These are phyloP conservation scores for Phellinidium pouzarii DNA, from an alignment of 1,284 basidiomycete genomes.

Conservation along the genomic window DNA sequence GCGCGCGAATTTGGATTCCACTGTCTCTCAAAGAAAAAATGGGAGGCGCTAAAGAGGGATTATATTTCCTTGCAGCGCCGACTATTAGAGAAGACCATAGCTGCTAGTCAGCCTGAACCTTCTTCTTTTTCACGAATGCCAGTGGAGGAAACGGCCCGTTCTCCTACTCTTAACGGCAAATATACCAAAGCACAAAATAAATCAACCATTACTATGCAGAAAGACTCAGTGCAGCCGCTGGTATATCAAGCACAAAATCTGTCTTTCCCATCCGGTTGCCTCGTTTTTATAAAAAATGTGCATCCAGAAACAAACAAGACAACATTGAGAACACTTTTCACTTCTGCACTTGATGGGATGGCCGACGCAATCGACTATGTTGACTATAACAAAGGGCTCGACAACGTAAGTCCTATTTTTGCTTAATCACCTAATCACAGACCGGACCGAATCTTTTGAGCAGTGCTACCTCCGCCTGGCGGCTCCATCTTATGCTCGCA, in stretches of 20 bases:
- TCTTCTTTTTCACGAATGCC: neutral
- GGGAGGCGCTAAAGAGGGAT: slow-evolving; percentile 57
- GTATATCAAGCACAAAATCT: neutral
- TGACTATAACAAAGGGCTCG: slow-evolving; percentile 71
- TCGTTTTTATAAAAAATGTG: slow-evolving; percentile 62
- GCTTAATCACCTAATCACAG: slow-evolving; percentile 1
- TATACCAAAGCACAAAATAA: neutral
- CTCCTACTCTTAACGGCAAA: neutral
- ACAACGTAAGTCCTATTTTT: slow-evolving; percentile 41
- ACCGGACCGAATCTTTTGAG: neutral
- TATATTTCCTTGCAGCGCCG: slow-evolving; percentile 51
- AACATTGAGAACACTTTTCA: slow-evolving; percentile 55
- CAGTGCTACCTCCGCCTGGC: slow-evolving; percentile 71
- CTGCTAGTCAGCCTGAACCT: slow-evolving; percentile 23
- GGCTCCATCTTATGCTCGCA: slow-evolving; percentile 39
- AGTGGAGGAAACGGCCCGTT: neutral
- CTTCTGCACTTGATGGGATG: slow-evolving; percentile 31
- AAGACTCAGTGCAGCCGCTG: neutral
- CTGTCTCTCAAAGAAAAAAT: slow-evolving; percentile 44
- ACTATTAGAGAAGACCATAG: slow-evolving; percentile 42
- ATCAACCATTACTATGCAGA: neutral
- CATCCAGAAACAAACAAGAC: slow-evolving; percentile 73
- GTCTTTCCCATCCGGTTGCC: slow-evolving; percentile 53
- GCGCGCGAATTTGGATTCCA: slow-evolving; percentile 55
- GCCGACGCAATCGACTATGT: slow-evolving; percentile 56